A percentile compares a stretch with the other conserved stretches of the same genome.
These are phyloP conservation scores for Nepenthes gracilis DNA, from an alignment of 148 eudicot species.

Conservation along the genomic window DNA sequence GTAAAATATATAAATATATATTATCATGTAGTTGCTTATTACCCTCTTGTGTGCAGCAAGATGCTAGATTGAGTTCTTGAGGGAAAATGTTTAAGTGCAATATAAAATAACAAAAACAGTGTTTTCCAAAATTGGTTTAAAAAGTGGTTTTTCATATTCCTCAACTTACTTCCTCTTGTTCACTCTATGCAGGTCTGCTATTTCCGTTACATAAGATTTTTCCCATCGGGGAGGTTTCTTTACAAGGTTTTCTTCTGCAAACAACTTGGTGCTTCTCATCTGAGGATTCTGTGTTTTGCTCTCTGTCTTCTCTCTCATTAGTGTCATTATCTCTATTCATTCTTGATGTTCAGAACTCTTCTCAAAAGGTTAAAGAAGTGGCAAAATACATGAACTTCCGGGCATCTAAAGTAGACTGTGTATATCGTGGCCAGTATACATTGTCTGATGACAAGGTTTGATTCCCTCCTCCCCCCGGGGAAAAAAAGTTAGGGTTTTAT, in stretches of 20 bases:
- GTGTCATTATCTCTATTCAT: slow-evolving; percentile 4
- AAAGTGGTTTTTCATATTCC: too few relatives aligned
- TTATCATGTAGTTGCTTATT: not conserved
- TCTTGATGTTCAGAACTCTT: slow-evolving; percentile 55
- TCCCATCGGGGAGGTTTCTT: slow-evolving; percentile 84
- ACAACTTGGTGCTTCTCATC: not conserved
- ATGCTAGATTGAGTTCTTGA: too few relatives aligned
- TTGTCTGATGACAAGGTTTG: slow-evolving; percentile 77
- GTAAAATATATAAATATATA: too few relatives aligned
- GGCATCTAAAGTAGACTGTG: slow-evolving; percentile 45
- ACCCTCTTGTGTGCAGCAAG: too few relatives aligned
- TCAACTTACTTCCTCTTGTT: not conserved
- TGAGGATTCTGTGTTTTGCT: slow-evolving; percentile 2
- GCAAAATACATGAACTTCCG: slow-evolving; percentile 68
- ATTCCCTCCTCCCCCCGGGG: not conserved
- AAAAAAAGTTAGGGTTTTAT: not conserved
- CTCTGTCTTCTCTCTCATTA: slow-evolving; percentile 1
- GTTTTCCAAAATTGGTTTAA: too few relatives aligned
- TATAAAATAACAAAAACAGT: too few relatives aligned
- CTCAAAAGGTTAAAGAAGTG: slow-evolving; percentile 79
- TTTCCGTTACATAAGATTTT: slow-evolving; percentile 82
- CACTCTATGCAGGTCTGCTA: slow-evolving; percentile 68
- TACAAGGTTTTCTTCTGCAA: slow-evolving; percentile 49
- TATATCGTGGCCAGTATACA: slow-evolving; percentile 74
- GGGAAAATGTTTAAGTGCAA: too few relatives aligned